Evolutionary conservation across 73 alveolate species (phyloP), one percentile per base, ranked within the genome.

Genomic region (Diophrys sp.): DNA sequence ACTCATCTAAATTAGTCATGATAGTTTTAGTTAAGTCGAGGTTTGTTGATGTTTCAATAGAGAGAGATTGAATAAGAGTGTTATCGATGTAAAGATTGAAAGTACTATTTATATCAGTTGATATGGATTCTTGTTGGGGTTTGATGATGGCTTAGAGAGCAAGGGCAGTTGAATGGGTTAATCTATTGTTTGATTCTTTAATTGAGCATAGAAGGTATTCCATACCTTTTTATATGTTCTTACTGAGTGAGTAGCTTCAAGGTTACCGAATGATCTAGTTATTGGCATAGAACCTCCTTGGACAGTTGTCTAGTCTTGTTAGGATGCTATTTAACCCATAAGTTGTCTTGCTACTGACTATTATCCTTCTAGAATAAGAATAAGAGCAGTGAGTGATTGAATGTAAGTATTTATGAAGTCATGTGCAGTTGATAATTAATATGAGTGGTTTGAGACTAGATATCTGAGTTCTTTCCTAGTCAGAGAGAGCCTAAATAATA

Each of bases 401-500:
- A 79, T 33, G 32, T 86, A 86, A n/a, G n/a, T n/a, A n/a, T n/a
- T n/a, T n/a, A n/a, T n/a, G n/a, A n/a, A n/a, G n/a, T n/a, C n/a
- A n/a, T n/a, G n/a, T n/a, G n/a, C n/a, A n/a, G n/a, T n/a, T n/a
- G n/a, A n/a, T n/a, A n/a, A n/a, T n/a, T n/a, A n/a, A n/a, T n/a
- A n/a, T n/a, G n/a, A n/a, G n/a, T n/a, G n/a, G n/a, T n/a, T n/a
- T n/a, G n/a, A n/a, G n/a, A n/a, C n/a, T n/a, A n/a, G n/a, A n/a
- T n/a, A n/a, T n/a, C n/a, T n/a, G n/a, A n/a, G n/a, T n/a, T n/a
- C n/a, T n/a, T 44, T 44, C 81, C 29, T 33, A 86, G n/a, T n/a
- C n/a, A n/a, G n/a, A n/a, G n/a, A n/a, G 70, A 1, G 71, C 87
- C 93, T 89, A 84, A 1, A 84, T 73, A 25, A 84, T 84, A 62